Evolutionary conservation across 2,329 filamentous ascomycete genomes (phyloP).

Genomic region (Sclerotiophoma versabilis): DNA sequence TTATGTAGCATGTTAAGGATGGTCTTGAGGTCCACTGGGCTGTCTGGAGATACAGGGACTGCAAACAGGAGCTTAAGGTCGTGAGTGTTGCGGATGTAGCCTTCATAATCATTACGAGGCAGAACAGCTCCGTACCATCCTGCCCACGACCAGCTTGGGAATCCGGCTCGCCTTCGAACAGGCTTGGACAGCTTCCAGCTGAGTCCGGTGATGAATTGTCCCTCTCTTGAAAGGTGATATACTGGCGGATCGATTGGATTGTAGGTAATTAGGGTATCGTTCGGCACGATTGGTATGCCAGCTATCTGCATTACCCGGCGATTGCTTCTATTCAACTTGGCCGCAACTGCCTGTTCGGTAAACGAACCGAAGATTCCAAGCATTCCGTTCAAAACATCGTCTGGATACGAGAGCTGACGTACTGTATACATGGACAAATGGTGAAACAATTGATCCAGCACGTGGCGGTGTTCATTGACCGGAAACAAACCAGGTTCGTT

Average conservation of each 20-base stretch:
- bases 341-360: background rate
- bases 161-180: background rate
- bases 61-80: background rate
- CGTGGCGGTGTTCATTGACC: background rate
- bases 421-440: background rate
- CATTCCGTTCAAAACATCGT: background rate
- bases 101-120: background rate
- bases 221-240: background rate
- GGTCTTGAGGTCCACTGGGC: background rate
- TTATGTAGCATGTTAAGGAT: background rate
- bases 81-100: background rate
- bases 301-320: background rate
- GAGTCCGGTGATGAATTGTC: background rate
- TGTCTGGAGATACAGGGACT: background rate
- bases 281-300: background rate
- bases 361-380: background rate
- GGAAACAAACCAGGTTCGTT: background rate
- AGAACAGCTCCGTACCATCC: background rate
- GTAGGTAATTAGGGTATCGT: background rate
- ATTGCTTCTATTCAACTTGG: background rate
- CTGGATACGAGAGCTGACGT: background rate
- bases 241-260: background rate
- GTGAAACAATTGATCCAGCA: background rate
- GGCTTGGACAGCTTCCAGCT: background rate
- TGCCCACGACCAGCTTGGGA: slow-evolving; percentile 4